phyloP scores from a whole-genome alignment of 495 filamentous ascomycete species.

The Thozetella sp. region DNA sequence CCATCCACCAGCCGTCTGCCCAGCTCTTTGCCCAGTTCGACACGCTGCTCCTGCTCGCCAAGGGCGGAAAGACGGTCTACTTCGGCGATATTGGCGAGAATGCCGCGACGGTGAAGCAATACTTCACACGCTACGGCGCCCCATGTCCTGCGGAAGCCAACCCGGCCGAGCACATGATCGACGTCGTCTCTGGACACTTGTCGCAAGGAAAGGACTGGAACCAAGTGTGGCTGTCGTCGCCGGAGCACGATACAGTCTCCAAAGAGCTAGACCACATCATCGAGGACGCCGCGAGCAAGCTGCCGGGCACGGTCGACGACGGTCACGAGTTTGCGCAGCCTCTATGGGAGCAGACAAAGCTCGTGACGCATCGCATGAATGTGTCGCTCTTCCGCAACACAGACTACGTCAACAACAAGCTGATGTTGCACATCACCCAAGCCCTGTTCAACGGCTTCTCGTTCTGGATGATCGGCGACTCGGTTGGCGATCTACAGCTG shows the following conservation, averaged over 20 bases:
- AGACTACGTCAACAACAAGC: slow-evolving; percentile 68
- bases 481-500: slow-evolving; percentile 70
- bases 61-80: slow-evolving; percentile 70
- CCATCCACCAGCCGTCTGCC: slow-evolving; percentile 77
- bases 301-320: slow-evolving; percentile 22
- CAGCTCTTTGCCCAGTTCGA: slow-evolving; percentile 78
- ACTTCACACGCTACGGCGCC: slow-evolving; percentile 67
- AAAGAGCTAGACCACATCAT: slow-evolving; percentile 66
- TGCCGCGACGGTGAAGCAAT: slow-evolving; percentile 32
- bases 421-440: slow-evolving; percentile 33
- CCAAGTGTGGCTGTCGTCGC: slow-evolving; percentile 70
- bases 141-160: slow-evolving; percentile 67
- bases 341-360: slow-evolving; percentile 38
- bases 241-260: slow-evolving; percentile 62
- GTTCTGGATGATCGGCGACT: slow-evolving; percentile 68
- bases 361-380: slow-evolving; percentile 59
- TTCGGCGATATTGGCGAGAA: slow-evolving; percentile 58
- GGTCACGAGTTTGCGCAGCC: slow-evolving; percentile 28
- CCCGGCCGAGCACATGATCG: slow-evolving; percentile 84
- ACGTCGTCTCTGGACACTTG: slow-evolving; percentile 67
- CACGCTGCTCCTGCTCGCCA: slow-evolving; percentile 64
- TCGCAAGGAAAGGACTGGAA: slow-evolving; percentile 72
- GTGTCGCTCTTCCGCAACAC: slow-evolving; percentile 75
- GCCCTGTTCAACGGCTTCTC: slow-evolving; percentile 76
- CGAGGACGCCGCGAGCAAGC: slow-evolving; percentile 25